phyloP scores from a whole-genome alignment of 2,329 filamentous ascomycete species.

The Lasiodiplodia citricola region DNA sequence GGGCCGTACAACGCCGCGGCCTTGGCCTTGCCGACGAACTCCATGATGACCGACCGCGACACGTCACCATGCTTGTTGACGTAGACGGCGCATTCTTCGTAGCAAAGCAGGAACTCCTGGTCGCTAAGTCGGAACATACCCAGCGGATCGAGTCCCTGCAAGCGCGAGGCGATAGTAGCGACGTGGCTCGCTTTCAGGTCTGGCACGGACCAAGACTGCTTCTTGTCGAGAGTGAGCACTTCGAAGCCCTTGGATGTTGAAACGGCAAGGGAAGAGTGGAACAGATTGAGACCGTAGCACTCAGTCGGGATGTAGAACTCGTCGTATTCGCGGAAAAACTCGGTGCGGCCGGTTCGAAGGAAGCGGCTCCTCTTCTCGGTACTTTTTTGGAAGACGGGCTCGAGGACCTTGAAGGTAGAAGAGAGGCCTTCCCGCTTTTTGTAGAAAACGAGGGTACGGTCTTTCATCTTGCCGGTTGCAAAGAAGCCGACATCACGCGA shows the following conservation, averaged over 20 bases:
- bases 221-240: conserved; percentile 95
- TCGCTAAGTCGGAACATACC: conserved; percentile 95
- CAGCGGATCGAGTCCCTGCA: conserved; percentile 81
- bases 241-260: conserved; percentile 92
- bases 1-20: conserved; percentile 88
- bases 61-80: conserved; percentile 98
- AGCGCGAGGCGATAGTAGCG: conserved; percentile 81
- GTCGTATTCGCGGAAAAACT: conserved; percentile 97
- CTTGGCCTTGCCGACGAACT: conserved; percentile 94
- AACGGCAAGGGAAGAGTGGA: conserved; percentile 92
- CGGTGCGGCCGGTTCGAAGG: conserved; percentile 75
- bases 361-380: conserved; percentile 79
- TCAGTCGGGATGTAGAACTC: conserved; percentile 98
- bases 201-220: conserved; percentile 91
- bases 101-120: conserved; percentile 82
- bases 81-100: conserved; percentile 96
- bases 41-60: conserved; percentile 92
- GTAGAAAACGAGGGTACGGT: conserved; percentile 92
- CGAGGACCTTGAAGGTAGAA: conserved; percentile 93
- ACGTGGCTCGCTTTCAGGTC: conserved; percentile 81
- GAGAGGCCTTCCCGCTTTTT: conserved; percentile 93
- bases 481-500: conserved; percentile 97
- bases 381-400: conserved; percentile 93
- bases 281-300: conserved; percentile 93
- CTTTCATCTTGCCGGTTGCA: conserved; percentile 95